Evolutionary conservation across 441 rosid genomes (phyloP).

Genomic region (Cnidoscolus chayamansa): DNA sequence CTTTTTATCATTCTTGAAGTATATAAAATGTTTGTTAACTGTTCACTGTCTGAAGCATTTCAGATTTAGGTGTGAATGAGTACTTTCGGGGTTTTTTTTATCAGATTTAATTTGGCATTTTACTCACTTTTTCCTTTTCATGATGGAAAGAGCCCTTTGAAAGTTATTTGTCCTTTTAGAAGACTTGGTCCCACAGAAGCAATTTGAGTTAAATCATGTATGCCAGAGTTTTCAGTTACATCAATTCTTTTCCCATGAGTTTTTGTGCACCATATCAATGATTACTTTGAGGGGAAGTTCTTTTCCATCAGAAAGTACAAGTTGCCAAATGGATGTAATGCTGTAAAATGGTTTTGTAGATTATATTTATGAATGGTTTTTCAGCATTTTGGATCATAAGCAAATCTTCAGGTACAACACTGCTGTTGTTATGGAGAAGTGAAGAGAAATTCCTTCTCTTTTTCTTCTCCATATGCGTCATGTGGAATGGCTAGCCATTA

Average conservation of each 20-base stretch:
- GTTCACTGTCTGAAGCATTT: neutral
- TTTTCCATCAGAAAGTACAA: conserved; percentile 1
- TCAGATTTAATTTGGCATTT: neutral
- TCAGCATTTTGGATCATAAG: neutral
- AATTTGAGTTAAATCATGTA: neutral
- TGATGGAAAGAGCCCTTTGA: neutral
- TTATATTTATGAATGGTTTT: neutral
- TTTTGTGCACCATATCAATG: neutral
- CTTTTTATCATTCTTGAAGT: neutral
- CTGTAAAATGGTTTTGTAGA: neutral
- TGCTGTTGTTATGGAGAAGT: neutral
- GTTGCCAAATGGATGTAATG: neutral
- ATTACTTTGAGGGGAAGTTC: no score
- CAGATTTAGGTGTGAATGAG: no score
- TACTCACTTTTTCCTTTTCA: neutral
- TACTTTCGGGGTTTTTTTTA: neutral
- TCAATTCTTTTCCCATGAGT: neutral
- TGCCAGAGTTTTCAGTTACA: neutral
- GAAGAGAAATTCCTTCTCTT: neutral
- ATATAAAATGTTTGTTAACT: neutral
- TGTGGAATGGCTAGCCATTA: neutral
- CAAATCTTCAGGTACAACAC: neutral
- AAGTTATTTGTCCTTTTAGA: neutral
- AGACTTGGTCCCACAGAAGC: neutral
- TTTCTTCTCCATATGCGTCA: neutral